phyloP scores from a whole-genome alignment of 257 asterid species.

The Striga asiatica region DNA sequence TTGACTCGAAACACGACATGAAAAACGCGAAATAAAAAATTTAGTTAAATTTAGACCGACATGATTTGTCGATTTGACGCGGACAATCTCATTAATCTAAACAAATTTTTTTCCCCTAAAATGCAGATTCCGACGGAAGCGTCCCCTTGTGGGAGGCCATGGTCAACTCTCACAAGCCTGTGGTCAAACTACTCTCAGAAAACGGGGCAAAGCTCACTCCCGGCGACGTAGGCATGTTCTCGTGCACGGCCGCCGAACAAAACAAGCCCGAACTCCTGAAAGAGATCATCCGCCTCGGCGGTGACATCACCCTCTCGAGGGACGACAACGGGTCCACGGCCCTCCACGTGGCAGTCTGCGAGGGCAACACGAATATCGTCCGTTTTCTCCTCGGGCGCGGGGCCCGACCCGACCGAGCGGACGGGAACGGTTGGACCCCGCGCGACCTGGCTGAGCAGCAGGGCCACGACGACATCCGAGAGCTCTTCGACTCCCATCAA shows the following conservation, averaged over 20 bases:
- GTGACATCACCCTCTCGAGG: conserved; percentile 27
- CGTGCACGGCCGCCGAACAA: conserved; percentile 40
- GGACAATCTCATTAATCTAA: too few relatives aligned
- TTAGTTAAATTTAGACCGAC: too few relatives aligned
- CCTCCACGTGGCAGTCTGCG: conserved; percentile 42
- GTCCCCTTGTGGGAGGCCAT: conserved; percentile 65
- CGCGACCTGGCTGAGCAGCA: conserved; percentile 43
- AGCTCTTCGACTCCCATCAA: conserved; percentile 30
- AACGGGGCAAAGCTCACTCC: conserved; percentile 32
- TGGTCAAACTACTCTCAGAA: conserved; percentile 25
- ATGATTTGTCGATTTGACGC: too few relatives aligned
- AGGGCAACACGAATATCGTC: conserved; percentile 39
- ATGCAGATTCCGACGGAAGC: conserved; percentile 44
- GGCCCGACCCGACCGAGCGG: conserved; percentile 22
- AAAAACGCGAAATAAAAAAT: too few relatives aligned
- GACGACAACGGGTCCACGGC: conserved; percentile 27
- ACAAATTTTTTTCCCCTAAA: neutral
- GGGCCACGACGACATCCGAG: conserved; percentile 37
- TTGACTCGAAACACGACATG: too few relatives aligned
- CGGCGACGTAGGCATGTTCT: conserved; percentile 28
- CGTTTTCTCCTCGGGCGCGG: conserved; percentile 32
- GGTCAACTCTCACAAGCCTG: conserved; percentile 26
- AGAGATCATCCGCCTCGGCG: conserved; percentile 28
- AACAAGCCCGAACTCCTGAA: conserved; percentile 34
- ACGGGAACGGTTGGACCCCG: conserved; percentile 39